Evolutionary conservation across 2,329 filamentous ascomycete genomes (phyloP), one percentile per base, ranked within the genome.

Genomic region (Neonectria sp.): DNA sequence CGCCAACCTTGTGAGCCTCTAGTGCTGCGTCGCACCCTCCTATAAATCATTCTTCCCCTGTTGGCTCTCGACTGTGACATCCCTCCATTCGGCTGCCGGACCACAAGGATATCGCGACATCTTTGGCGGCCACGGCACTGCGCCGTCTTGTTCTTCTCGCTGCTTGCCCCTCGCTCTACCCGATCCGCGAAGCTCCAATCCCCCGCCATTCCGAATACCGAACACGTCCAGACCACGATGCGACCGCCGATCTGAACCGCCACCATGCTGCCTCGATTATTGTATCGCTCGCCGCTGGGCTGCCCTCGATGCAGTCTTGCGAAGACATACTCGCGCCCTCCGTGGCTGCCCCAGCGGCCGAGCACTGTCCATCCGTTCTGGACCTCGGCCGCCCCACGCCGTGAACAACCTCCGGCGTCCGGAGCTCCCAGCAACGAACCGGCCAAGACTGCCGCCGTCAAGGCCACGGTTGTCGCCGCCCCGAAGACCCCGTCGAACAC

Each of bases 211-310:
- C 68, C 73, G 67, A 68, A 63, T 59, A 35, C 62, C 71, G 65
- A 74, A 43, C 29, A 9, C 55, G 43, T 59, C 69, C n/a, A 25
- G 17, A 46, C 65, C 72, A 75, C 74, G 65, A 79, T 76, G 75
- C 72, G 75, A 68, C 65, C 65, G 43, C 67, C 67, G 68, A 71
- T 62, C 71, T 74, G 60, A 73, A 69, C 56, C 69, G 59, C 65
- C 62, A 78, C 70, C 51, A 82, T 82, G 80, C 80, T 82, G 63
- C 73, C 79, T 66, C 79, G 80, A 77, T 71, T 82, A 55, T 67
- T 80, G 7, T 70, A 73, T 52, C 78, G 80, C 63, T 73, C 77
- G 59, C 67, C 79, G 70, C 71, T 80, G 69, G 72, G 76, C 49
- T 81, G 75, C 65, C 71, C 76, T 35, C 76, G 77, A 46, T 78